Conservation (phyloP, 2,329 filamentous ascomycete species). For the Colletotrichum cordylinicola region DNA sequence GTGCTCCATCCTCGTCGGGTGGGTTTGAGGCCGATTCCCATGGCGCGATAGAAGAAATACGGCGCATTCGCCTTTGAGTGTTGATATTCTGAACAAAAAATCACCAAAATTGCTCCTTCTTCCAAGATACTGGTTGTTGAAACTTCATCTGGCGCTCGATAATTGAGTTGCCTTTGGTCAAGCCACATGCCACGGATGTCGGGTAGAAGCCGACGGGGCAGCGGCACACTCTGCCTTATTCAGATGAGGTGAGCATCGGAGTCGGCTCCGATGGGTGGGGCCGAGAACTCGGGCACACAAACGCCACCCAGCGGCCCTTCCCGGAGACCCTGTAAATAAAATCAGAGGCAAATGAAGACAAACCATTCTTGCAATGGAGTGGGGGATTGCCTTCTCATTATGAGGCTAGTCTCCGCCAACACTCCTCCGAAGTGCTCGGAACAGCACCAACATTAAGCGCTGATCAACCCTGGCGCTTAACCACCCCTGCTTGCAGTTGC, state of each 20-base stretch:
- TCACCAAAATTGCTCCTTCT: neutral
- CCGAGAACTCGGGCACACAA: neutral
- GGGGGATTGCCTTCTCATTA: accelerated
- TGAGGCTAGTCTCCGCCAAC: neutral
- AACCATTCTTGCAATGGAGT: neutral
- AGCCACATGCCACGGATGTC: neutral
- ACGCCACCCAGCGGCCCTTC: neutral
- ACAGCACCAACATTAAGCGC: neutral
- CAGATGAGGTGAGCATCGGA: neutral
- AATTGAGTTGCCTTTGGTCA: neutral
- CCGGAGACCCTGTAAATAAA: neutral
- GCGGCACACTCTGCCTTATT: neutral
- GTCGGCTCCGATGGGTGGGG: neutral
- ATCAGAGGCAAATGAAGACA: neutral
- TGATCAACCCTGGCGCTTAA: neutral
- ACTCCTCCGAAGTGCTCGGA: neutral
- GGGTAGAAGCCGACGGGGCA: neutral
- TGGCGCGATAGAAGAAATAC: neutral
- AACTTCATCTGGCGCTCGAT: neutral
- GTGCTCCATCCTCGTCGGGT: neutral
- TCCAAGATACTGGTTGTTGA: accelerated
- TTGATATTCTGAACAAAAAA: neutral
- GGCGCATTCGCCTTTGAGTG: neutral
- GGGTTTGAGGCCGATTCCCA: neutral
- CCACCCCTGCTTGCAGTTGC: neutral